Base-by-base conservation (phyloP, 306 rosid species). In the Lathyrus tuberosus region DNA sequence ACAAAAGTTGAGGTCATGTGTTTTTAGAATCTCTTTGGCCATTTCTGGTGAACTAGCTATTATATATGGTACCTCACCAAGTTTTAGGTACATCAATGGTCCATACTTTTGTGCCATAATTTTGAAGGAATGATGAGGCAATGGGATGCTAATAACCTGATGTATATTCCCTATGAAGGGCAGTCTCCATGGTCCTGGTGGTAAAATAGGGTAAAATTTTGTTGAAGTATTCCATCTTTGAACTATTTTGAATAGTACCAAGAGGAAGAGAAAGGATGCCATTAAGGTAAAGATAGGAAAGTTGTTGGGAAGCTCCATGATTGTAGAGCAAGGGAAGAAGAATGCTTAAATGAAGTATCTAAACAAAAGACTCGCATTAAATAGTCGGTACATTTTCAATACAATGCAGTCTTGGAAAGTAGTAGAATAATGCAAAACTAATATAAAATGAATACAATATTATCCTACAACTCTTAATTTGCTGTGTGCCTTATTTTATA, bases 121-220 rank as follows among this genome's bases (percentile, higher is more conserved):
- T 51, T 20, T 76, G 0, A 62, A 52, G 35, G 2, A 8, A 0
- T 13, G 49, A 41, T 69, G 80, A 0, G 71, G 76, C 4, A 62
- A 0, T 51, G 70, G 31, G 11, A 60, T 56, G 1, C 15, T 0
- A 2, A 69, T 0, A 9, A 52, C 0, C 0, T 69, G 75, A 63
- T 61, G 76, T 2, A 52, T 11, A 40, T 76, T 76, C 3, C 71
- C 80, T 52, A 69, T 62, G 33, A 76, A 3, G 24, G 76, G 80
- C 3, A 76, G 30, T 69, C 46, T 15, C 42, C 22, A 3, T 30
- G 76, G 80, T 8, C 80, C 80, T 7, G 80, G 80, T 11, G 76
- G 76, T 61, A 76, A 62, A 1, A 40, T 76, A 8, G 1, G 0
- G 0, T 5, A 20, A 7, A 15, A 53, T 10, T 20, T 10, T 5